Percentiles rank a stretch among this genome's conserved stretches.
Conservation (phyloP, 257 asterid genomes). For the Plantago elongata region DNA sequence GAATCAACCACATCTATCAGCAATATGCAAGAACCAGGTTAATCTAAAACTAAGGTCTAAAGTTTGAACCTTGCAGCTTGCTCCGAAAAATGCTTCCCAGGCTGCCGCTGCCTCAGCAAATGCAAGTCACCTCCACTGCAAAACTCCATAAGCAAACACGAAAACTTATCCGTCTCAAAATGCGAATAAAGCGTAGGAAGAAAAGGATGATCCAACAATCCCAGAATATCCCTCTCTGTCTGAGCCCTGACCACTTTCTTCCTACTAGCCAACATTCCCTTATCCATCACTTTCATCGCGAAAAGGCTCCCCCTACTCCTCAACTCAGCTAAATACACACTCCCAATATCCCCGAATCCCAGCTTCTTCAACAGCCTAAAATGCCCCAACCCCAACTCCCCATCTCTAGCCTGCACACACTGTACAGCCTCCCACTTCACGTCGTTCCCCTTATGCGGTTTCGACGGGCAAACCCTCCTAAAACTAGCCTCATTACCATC, state of each 20-base stretch:
- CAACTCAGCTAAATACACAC: slow-evolving; percentile 55
- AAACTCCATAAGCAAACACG: slow-evolving; percentile 59
- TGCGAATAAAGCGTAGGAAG: slow-evolving; percentile 56
- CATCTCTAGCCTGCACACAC: slow-evolving; percentile 28
- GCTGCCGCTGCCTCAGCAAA: slow-evolving; percentile 59
- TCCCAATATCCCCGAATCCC: slow-evolving; percentile 63
- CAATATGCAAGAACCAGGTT: background rate
- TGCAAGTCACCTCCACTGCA: slow-evolving; percentile 64
- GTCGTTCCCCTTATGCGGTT: slow-evolving; percentile 58
- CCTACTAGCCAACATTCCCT: slow-evolving; percentile 53
- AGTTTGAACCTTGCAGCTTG: slow-evolving; percentile 54
- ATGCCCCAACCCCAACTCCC: slow-evolving; percentile 47
- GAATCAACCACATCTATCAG: too few relatives aligned
- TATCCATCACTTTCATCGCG: slow-evolving; percentile 62
- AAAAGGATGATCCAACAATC: slow-evolving; percentile 51
- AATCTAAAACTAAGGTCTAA: background rate
- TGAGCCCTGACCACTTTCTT: slow-evolving; percentile 52
- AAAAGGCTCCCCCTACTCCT: slow-evolving; percentile 48
- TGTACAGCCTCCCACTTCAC: slow-evolving; percentile 53
- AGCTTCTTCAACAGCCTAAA: slow-evolving; percentile 53
- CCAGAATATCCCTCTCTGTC: slow-evolving; percentile 54
- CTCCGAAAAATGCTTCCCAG: slow-evolving; percentile 51
- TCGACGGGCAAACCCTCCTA: slow-evolving; percentile 34
- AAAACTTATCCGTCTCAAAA: slow-evolving; percentile 55
- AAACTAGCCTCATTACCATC: slow-evolving; percentile 39